Base-by-base conservation (phyloP, 345 rosid species). In the Pugionium cornutum region DNA sequence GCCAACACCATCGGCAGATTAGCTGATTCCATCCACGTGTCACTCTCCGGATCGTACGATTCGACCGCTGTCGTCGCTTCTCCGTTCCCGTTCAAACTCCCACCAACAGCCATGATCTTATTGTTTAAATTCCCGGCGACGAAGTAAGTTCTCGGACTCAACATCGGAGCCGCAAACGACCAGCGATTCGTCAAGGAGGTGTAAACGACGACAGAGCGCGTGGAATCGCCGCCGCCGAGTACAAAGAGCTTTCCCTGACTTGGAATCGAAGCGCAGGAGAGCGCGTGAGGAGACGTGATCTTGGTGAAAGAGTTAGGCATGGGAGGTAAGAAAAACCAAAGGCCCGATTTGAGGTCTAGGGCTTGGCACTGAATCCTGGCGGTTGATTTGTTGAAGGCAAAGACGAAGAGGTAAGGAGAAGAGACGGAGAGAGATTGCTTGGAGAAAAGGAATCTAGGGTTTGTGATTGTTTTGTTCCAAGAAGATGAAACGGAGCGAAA, bases 321-420 rank as follows among this genome's bases (percentile, higher is more conserved):
- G 3, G 83, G 81, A 8, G 92, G 90, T 3, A 89, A 69, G 0
- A 75, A 64, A 51, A 83, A 84, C 92, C 92, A 89, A 64, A 84
- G 81, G 76, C 80, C 76, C 0, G 89, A 83, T 54, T 69, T 60
- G 2, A 78, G 82, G 78, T 89, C 88, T 7, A 89, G 50, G 2
- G 84, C 87, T 46, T 89, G 92, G 89, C 96, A 86, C 61, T 78
- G 96, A 45, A 84, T 76, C 74, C 62, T 83, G 67, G 77, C 81
- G 71, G 90, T 86, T 4, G 85, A 69, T 66, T 78, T 82, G 61
- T 83, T 75, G 61, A 79, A 84, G 10, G 89, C 84, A 44, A 83
- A 80, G 9, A 89, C 84, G 57, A 86, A 84, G 25, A 89, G 83
- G 53, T 73, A 76, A 42, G 81, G 88, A 34, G 78, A 52, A 11